A percentile compares a stretch with the other conserved stretches of the same genome.
Evolutionary conservation across 225 moss, liverwort and hornwort species (phyloP).

Genomic region (Asterella californica): DNA sequence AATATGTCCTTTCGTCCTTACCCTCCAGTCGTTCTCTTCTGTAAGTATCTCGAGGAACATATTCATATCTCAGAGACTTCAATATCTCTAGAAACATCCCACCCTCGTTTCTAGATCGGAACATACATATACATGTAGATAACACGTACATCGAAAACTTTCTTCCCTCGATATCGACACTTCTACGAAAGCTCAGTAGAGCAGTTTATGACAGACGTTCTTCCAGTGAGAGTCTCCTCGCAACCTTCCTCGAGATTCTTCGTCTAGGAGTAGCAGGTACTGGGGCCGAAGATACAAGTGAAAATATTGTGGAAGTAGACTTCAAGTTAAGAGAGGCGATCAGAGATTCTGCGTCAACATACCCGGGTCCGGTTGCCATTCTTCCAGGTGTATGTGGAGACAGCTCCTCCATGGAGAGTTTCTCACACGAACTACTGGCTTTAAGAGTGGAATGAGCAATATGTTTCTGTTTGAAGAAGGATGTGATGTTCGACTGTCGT

Average conservation of each 20-base stretch:
- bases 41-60: too few species aligned
- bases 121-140: not conserved
- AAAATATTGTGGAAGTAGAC: conserved; percentile 6
- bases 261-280: not conserved
- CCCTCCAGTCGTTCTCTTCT: too few species aligned
- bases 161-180: too few species aligned
- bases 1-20: too few species aligned
- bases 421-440: not conserved
- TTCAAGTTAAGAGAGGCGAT: conserved; percentile 10
- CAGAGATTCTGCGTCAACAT: not conserved
- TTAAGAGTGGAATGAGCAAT: not conserved
- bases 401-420: not conserved
- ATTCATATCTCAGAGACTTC: too few species aligned
- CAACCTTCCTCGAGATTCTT: conserved; percentile 4
- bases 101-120: too few species aligned
- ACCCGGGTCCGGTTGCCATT: too few species aligned
- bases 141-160: too few species aligned
- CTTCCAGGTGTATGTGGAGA: not conserved
- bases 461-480: conserved; percentile 21
- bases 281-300: not conserved
- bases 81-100: too few species aligned
- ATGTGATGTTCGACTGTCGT: conserved; percentile 23
- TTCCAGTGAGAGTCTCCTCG: conserved; percentile 12
- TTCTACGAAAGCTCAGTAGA: too few species aligned
- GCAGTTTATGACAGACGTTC: not conserved